Evolutionary conservation across 148 eudicot genomes (phyloP).

Genomic region (Rhododendron ferrugineum): DNA sequence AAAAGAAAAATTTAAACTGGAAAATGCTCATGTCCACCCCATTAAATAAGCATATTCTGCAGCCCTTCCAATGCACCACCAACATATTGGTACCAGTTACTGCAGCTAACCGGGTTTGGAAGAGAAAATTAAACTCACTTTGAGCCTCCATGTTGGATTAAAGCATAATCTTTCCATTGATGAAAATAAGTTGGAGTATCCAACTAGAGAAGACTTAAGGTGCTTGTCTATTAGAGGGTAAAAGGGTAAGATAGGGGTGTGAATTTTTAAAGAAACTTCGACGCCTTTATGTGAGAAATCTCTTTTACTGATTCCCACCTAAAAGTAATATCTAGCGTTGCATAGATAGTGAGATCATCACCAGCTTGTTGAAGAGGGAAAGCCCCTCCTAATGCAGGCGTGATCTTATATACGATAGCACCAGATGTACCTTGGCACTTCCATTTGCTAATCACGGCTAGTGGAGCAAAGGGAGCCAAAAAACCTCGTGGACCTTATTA

Average conservation of each 20-base stretch:
- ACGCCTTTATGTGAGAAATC: background rate
- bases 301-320: background rate
- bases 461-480: too few relatives aligned
- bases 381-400: background rate
- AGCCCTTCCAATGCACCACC: background rate
- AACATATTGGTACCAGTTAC: background rate
- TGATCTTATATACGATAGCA: too few relatives aligned
- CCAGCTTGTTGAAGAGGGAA: too few relatives aligned
- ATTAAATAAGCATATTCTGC: background rate
- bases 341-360: background rate
- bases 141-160: background rate
- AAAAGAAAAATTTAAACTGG: background rate
- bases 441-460: too few relatives aligned
- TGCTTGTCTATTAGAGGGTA: background rate
- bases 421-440: too few relatives aligned
- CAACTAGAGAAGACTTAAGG: background rate
- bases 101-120: background rate
- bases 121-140: background rate
- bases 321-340: background rate
- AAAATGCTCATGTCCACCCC: background rate
- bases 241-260: background rate
- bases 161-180: background rate
- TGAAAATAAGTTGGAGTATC: background rate
- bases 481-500: background rate
- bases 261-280: background rate